Evolutionary conservation across 192 early-diverging fungal genomes (phyloP), one percentile per base, ranked within the genome.

Genomic region (Coemansia sp.): DNA sequence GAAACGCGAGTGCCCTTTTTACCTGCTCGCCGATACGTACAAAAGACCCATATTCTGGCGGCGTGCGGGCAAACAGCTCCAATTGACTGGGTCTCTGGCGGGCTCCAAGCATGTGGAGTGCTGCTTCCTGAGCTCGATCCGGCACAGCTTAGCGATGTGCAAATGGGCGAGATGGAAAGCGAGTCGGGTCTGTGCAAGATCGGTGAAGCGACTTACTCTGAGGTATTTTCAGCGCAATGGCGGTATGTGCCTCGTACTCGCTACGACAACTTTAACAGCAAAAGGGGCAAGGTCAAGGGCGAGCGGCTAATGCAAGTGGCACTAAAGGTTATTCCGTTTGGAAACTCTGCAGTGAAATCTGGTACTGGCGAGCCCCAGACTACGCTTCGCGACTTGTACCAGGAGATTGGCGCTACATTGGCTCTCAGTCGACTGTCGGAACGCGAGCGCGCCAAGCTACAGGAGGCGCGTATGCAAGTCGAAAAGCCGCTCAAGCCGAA

Each of bases 171-270:
- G 46, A 70, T 76, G 0, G 79, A 82, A 43, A 73, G 73, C 58
- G 66, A 71, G 10, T 60, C 70, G 13, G 79, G 79, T 0, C 36
- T 83, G 33, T 74, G 76, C 53, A 94, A 96, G 76, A 86, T 96
- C 46, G 93, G 90, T 35, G 94, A 96, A 62, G 91, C 94, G 3
- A 91, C 89, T 2, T 96, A 89, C 62, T 90, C 91, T 3, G 92
- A 95, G 65, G 94, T 94, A 0, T 96, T 87, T 65, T 69, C 83
- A 18, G 65, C 73, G 31, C 81, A 79, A 28, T 79, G 81, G 77
- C 68, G 73, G 14, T 78, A 78, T 35, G 69, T 78, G 28, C 73
- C 75, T 0, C 42, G 69, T 16, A 79, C 76, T 3, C 67, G 81
- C 20, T 83, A 77, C 55, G 77, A 79, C 72, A 71, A 68, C 39